These are phyloP conservation scores for Chalciporus piperatoides DNA, from an alignment of 1,284 basidiomycete species.

Conservation along the genomic window DNA sequence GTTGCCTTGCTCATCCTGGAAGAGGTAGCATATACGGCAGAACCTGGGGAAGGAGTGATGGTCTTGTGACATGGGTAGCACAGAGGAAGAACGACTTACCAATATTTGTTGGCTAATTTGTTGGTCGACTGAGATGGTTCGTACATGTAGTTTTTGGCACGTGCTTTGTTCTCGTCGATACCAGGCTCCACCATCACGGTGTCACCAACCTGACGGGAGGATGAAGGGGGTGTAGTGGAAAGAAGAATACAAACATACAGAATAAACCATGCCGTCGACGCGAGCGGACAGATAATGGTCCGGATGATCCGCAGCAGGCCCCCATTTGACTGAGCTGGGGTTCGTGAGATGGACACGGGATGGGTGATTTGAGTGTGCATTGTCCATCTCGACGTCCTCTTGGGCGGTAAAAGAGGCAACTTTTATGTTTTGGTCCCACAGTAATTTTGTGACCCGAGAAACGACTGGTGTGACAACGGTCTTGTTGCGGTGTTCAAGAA, in stretches of 20 bases:
- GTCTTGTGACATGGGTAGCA: background rate
- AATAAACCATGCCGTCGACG: slow-evolving; percentile 55
- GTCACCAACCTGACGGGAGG: slow-evolving; percentile 48
- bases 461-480: slow-evolving; percentile 53
- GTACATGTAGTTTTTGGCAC: slow-evolving; percentile 36
- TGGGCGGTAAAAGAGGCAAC: slow-evolving; percentile 32
- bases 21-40: slow-evolving; percentile 58
- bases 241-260: slow-evolving; percentile 34
- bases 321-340: slow-evolving; percentile 50
- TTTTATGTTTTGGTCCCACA: slow-evolving; percentile 46
- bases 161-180: slow-evolving; percentile 38
- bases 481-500: slow-evolving; percentile 38
- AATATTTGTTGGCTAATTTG: slow-evolving; percentile 48
- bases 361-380: slow-evolving; percentile 19
- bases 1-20: slow-evolving; percentile 36
- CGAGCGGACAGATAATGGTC: slow-evolving; percentile 42
- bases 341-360: slow-evolving; percentile 41
- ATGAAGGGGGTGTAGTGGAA: slow-evolving; percentile 5
- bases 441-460: slow-evolving; percentile 40
- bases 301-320: slow-evolving; percentile 27
- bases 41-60: slow-evolving; percentile 44
- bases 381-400: slow-evolving; percentile 28
- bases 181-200: slow-evolving; percentile 57
- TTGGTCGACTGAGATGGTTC: slow-evolving; percentile 40
- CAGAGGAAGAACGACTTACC: slow-evolving; percentile 36